Base-by-base conservation (phyloP, 106 monocot species). In the Apostasia ramifera region DNA sequence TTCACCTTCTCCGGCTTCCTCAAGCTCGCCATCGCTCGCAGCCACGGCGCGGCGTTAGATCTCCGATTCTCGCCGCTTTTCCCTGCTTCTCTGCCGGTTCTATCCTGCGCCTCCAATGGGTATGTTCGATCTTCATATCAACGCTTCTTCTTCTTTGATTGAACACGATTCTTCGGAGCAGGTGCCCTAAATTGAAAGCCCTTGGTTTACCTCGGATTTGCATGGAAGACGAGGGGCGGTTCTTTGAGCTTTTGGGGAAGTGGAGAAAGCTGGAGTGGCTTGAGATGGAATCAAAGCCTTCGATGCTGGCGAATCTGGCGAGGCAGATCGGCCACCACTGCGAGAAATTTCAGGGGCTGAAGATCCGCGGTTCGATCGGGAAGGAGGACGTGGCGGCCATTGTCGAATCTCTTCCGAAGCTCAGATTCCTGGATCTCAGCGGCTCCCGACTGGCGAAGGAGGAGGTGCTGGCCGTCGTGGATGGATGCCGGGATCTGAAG, bases 231-330 rank as follows among this genome's bases (percentile, higher is more conserved):
- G 86, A 86, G 54, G 41, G 46, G 8, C 72, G 62, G 38, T 53
- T 82, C 43, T 73, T 76, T 12, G 62, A 68, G 2, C 53, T 79
- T 12, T 12, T 82, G 3, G 57, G 56, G 8, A 67, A 56, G 11
- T 80, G 75, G 82, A 70, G 40, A 4, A 70, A 77, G 8, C 84
- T 84, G 2, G 72, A 80, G 61, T 26, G 14, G 10, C 72, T 84
- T 7, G 80, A 80, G 45, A 76, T 84, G 65, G 76, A 59, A 69
- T 49, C 68, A 1, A 84, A 84, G 49, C 84, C 83, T 7, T 71
- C 83, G 0, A 79, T 71, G 7, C 80, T 84, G 51, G 1, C 47
- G 6, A 70, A 76, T 37, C 39, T 74, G 12, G 72, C 57, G 0
- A 12, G 44, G 15, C 46, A 73, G n/a, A 72, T 84, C 55, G 59